Evolutionary conservation across 225 moss, liverwort and hornwort genomes (phyloP).

Genomic region (Climacium dendroides): DNA sequence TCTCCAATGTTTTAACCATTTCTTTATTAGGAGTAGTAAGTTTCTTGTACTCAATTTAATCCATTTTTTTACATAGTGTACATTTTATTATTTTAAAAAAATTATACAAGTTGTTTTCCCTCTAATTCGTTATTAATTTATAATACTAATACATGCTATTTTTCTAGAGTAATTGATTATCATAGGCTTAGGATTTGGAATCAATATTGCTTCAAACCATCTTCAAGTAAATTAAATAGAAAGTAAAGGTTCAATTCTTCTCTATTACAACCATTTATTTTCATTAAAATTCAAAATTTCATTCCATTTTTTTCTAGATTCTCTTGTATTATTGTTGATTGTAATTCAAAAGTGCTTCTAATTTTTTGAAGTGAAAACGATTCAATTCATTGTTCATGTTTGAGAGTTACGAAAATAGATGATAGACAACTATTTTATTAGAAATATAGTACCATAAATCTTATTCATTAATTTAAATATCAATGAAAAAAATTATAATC

Average conservation of each 20-base stretch:
- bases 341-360: background rate
- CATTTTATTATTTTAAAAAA: no score
- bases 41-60: background rate
- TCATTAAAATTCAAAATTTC: background rate
- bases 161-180: background rate
- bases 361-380: background rate
- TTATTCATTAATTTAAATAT: background rate
- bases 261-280: rapidly evolving
- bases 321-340: background rate
- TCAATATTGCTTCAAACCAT: background rate
- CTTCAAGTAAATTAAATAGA: background rate
- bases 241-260: background rate
- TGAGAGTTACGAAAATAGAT: background rate
- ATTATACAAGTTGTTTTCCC: background rate
- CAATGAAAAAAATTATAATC: no score
- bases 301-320: background rate
- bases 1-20: background rate
- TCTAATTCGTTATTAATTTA: background rate
- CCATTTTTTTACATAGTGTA: no score
- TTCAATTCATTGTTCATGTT: background rate
- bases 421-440: background rate
- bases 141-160: background rate
- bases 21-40: background rate
- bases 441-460: rapidly evolving
- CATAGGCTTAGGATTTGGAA: rapidly evolving